Conservation (phyloP, 345 rosid species). For the Syzygium grande region DNA sequence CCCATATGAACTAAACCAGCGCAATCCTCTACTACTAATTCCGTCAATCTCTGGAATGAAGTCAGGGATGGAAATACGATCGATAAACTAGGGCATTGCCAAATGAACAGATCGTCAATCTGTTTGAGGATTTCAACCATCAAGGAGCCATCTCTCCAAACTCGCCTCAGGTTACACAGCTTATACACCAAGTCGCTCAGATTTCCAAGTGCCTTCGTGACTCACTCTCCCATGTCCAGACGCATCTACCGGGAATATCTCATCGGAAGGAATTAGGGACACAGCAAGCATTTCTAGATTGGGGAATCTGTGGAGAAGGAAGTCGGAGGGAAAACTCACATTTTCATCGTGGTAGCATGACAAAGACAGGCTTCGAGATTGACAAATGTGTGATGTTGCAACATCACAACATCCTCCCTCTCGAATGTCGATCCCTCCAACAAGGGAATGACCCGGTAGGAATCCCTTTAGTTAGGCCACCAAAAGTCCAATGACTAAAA, state of each 20-base stretch:
- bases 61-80: neutral
- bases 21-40: fast-evolving
- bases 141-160: neutral
- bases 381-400: fast-evolving
- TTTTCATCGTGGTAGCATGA: neutral
- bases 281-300: fast-evolving
- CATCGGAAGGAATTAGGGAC: neutral
- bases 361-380: fast-evolving
- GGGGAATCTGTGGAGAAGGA: neutral
- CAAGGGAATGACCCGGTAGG: neutral
- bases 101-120: fast-evolving
- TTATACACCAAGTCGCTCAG: fast-evolving
- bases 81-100: fast-evolving
- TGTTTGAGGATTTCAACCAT: neutral
- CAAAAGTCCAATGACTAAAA: neutral
- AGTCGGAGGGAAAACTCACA: neutral
- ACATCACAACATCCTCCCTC: neutral
- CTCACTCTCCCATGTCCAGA: neutral
- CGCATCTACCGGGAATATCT: neutral
- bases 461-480: neutral
- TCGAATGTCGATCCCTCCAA: neutral
- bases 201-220: neutral
- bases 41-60: fast-evolving
- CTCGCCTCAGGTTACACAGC: neutral
- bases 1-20: neutral